Conservation (phyloP, 345 rosid genomes). For the Litchi chinensis region DNA sequence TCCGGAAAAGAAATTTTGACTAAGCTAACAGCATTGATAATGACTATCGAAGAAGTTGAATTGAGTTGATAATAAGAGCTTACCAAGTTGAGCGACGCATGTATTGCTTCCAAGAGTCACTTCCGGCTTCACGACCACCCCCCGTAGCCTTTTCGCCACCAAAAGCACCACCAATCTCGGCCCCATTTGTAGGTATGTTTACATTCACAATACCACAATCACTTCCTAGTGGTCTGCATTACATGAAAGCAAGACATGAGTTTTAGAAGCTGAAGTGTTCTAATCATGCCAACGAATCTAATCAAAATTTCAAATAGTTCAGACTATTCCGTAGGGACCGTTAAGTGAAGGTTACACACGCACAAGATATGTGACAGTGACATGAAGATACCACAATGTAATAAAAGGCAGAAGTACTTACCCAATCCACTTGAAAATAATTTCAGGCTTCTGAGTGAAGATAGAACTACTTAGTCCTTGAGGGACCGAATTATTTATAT, state of each 20-base stretch:
- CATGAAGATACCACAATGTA: neutral
- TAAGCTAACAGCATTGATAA: neutral
- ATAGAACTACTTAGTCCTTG: slow-evolving; percentile 97
- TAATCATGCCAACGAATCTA: neutral
- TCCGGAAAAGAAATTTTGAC: neutral
- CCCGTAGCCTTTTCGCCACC: slow-evolving; percentile 98
- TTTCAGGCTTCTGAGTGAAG: slow-evolving; percentile 74
- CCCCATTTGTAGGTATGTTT: slow-evolving; percentile 98
- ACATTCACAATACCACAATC: slow-evolving; percentile 96
- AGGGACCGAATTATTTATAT: slow-evolving; percentile 89
- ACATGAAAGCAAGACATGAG: neutral
- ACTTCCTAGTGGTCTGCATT: slow-evolving; percentile 83
- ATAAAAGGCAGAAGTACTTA: slow-evolving; percentile 26
- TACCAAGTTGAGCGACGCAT: slow-evolving; percentile 99
- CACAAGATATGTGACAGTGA: neutral
- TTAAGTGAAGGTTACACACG: neutral
- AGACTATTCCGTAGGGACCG: neutral
- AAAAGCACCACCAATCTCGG: slow-evolving; percentile 97
- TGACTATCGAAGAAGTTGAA: neutral
- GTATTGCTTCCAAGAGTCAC: slow-evolving; percentile 98
- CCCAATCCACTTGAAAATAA: slow-evolving; percentile 94
- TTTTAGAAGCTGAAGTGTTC: neutral
- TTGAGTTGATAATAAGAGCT: neutral
- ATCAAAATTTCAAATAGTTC: neutral
- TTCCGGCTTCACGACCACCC: slow-evolving; percentile 98